Evolutionary conservation across 2,329 filamentous ascomycete genomes (phyloP), one percentile per base, ranked within the genome.

Genomic region (Penicillium aurantiogriseum): DNA sequence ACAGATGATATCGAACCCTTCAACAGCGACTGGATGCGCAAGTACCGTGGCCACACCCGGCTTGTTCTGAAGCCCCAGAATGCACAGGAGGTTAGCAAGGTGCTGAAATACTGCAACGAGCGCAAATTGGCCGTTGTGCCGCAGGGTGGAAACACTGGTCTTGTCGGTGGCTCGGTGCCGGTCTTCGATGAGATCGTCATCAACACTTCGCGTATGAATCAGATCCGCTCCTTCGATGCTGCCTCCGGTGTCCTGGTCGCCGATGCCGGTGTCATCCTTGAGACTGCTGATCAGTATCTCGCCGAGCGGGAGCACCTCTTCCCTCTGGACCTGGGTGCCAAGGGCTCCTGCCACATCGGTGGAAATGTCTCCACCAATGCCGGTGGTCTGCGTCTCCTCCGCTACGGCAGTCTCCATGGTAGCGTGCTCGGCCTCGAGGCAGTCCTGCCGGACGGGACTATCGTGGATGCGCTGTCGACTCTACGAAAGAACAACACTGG

Each of bases 1-100:
- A 79, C 82, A 2, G 89, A 90, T 67, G 94, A 97, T 71, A 83
- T 97, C 63, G 91, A 94, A 72, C 85, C 90, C 8, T 99, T 92
- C 83, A 99, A 99, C 77, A 86, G 88, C 72, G 94, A 99, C 78
- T 99, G 95, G 94, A 97, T 99, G 92, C 88, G 90, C 76, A 99
- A 99, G 79, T 99, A 96, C 80, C 88, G 90, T 60, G 95, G 94
- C 31, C 92, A 97, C 76, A 87, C 90, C 60, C 86, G 88, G 70
- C 80, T 99, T 27, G 92, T 97, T 5, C 79, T 99, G 61, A 95
- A 92, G 77, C 94, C 94, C 11, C 85, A 83, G 51, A 89, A 85
- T 17, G 93, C 91, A 0, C 87, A 93, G 68, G 88, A 99, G 76
- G 90, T 97, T 67, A 96, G 91, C 84, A 84, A 89, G 77, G 88